Evolutionary conservation across 2,329 filamentous ascomycete species (phyloP).

Genomic region (Curvularia sp.): DNA sequence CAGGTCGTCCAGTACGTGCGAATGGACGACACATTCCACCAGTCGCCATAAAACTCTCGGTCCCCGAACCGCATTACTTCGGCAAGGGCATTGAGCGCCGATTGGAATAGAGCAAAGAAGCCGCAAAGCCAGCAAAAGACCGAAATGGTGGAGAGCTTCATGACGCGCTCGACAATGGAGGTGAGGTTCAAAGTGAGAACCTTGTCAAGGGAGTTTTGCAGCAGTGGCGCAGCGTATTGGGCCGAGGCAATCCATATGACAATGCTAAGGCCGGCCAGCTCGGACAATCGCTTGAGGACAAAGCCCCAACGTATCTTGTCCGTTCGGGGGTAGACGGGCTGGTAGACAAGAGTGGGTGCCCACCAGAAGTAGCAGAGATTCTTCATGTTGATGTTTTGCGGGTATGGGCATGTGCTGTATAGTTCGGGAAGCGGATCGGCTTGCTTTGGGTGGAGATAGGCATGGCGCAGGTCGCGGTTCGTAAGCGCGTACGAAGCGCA

Average conservation of each 20-base stretch:
- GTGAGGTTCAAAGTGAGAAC: conserved; percentile 80
- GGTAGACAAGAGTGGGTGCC: conserved; percentile 94
- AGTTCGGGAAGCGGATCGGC: conserved; percentile 77
- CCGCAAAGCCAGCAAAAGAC: conserved; percentile 96
- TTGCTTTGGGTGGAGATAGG: conserved; percentile 80
- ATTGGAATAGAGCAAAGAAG: conserved; percentile 97
- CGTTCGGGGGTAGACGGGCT: conserved; percentile 92
- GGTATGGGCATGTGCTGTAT: conserved; percentile 85
- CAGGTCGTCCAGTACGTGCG: conserved; percentile 93
- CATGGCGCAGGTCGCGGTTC: conserved; percentile 92
- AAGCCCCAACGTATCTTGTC: conserved; percentile 84
- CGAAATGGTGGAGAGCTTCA: conserved; percentile 95
- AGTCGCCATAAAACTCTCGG: conserved; percentile 93
- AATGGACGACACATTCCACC: conserved; percentile 87
- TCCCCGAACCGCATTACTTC: conserved; percentile 92
- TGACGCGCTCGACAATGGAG: conserved; percentile 84
- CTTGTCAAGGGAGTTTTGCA: conserved; percentile 88
- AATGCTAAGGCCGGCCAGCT: conserved; percentile 78
- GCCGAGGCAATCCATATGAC: conserved; percentile 96
- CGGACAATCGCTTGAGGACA: conserved; percentile 80
- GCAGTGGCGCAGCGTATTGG: conserved; percentile 89
- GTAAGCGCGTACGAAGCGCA: conserved; percentile 95
- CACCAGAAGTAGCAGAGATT: conserved; percentile 98
- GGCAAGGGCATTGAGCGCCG: conserved; percentile 86
- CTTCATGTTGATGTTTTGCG: conserved; percentile 83